Conservation (phyloP, 345 rosid species). For the Triadica sebifera region DNA sequence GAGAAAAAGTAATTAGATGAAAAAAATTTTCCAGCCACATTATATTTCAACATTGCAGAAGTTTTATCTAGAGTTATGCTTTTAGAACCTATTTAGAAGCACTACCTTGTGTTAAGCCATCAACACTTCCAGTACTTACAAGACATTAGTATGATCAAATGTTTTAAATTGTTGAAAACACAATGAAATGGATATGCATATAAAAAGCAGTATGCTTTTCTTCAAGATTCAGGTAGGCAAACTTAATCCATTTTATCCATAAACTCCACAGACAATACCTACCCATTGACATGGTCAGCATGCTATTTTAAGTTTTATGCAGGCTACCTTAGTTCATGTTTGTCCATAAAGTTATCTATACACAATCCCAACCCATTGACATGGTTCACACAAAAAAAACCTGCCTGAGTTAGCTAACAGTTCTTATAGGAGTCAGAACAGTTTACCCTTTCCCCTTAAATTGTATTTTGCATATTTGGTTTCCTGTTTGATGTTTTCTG, state of each 20-base stretch:
- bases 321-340: not conserved
- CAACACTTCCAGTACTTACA: not conserved
- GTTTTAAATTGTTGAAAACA: not conserved
- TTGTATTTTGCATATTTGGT: not conserved
- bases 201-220: not conserved
- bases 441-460: not conserved
- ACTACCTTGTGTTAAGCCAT: no score
- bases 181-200: not conserved
- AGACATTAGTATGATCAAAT: not conserved
- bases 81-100: no score
- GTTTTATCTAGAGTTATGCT: no score
- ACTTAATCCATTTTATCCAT: not conserved
- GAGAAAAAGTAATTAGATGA: no score
- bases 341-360: not conserved
- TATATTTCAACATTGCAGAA: no score
- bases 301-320: no score
- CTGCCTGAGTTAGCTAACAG: not conserved
- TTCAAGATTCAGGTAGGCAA: not conserved
- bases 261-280: not conserved
- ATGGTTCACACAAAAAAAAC: no score
- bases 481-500: not conserved
- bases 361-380: not conserved
- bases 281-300: not conserved
- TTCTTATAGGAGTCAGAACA: not conserved
- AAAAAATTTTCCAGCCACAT: no score